Base-by-base conservation (phyloP, 768 basidiomycete species). In the Pleurotus ostreatus region DNA sequence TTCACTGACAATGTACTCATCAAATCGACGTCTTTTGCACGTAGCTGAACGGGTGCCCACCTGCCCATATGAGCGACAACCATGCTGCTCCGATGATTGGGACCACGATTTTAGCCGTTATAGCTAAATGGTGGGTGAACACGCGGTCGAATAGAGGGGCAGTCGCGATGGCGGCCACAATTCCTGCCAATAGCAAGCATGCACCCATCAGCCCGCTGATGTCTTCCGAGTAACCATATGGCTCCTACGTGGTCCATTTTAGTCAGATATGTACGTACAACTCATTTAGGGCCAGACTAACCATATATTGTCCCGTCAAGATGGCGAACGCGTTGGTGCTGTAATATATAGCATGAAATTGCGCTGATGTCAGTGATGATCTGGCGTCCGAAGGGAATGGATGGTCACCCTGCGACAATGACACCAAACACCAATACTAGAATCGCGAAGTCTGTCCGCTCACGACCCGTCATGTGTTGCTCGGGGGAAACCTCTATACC, bases 141-240 rank as follows among this genome's bases (percentile, higher is more conserved):
- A 92, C 82, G 16, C 91, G 83, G 63, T 93, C 92, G 63, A 92
- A 86, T 3, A 92, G 68, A 0, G 92, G 92, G 0, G 91, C 83
- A 0, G 85, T 80, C 48, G 85, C 62, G 26, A 85, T 71, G 0
- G 92, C 86, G 8, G 83, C 79, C 2, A 89, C 68, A 57, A 94
- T 80, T 18, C 92, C 92, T 0, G 85, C 75, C 37, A 92, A 70
- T 12, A 92, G 78, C 37, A 92, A 68, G 34, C 77, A 77, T 8
- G 81, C 81, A 38, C 89, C 87, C 71, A 93, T 71, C 38, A 91
- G 74, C 5, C 91, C 91, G 34, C 84, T 77, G n/a, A 70, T 75
- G 56, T 82, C 77, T 23, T 79, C 71, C 0, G 83, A 80, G 68
- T 94, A 94, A 3, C 91, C 90, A 26, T 76, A 74, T 15, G 92